phyloP scores from a whole-genome alignment of 139 green algal genomes.

The Penium margaritaceum region DNA sequence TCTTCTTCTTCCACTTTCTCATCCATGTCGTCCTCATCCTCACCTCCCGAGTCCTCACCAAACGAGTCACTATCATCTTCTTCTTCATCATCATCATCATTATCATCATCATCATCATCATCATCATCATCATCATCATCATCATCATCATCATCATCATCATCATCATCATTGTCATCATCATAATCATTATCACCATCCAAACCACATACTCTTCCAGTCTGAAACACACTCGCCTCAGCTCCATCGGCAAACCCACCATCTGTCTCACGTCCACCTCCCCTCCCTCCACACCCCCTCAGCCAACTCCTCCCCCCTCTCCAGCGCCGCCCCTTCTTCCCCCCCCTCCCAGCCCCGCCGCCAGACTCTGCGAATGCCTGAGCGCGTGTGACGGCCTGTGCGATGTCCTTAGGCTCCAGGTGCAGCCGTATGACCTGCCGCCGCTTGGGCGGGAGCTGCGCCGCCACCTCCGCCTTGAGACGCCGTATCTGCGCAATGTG shows the following conservation, averaged over 20 bases:
- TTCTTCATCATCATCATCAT: not conserved
- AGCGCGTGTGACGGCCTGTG: not conserved
- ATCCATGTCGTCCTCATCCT: not conserved
- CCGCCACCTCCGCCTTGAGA: constrained; percentile 82
- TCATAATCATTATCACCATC: too few relatives aligned
- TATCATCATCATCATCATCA: not conserved
- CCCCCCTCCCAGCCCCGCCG: not conserved
- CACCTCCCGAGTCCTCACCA: not conserved
- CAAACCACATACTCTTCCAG: too few relatives aligned
- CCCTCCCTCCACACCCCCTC: not conserved
- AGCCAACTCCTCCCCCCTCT: not conserved
- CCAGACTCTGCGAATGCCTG: not conserved
- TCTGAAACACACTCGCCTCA: too few relatives aligned
- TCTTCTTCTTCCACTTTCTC: not conserved
- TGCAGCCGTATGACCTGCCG: constrained; percentile 68
- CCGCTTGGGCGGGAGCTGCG: constrained; percentile 78
- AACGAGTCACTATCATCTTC: not conserved
- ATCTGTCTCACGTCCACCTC: too few relatives aligned
- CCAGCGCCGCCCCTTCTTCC: not conserved
- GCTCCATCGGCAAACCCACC: too few relatives aligned
- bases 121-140: not conserved
- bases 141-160: not conserved
- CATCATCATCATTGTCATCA: not conserved
- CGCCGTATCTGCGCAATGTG: constrained; percentile 59
- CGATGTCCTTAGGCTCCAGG: constrained; percentile 26